These are phyloP conservation scores for Botryosphaeria agaves DNA, from an alignment of 2,329 filamentous ascomycete genomes.

Conservation along the genomic window DNA sequence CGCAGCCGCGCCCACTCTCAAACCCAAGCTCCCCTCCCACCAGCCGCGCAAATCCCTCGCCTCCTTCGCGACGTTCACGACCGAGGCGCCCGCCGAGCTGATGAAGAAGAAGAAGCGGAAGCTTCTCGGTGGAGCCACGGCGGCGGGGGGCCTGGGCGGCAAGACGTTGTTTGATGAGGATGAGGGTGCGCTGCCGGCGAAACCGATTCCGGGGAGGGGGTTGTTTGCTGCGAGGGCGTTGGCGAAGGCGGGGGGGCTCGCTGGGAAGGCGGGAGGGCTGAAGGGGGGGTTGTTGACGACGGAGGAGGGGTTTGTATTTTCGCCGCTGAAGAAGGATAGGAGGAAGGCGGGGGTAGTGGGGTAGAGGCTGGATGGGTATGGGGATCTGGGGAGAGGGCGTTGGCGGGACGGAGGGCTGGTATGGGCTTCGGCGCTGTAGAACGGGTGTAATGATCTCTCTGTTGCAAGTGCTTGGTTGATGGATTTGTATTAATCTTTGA, in stretches of 20 bases:
- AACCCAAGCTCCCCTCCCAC: constrained; percentile 17
- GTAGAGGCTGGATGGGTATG: neutral
- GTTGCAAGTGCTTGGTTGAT: neutral
- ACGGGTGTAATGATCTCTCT: no score
- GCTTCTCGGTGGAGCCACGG: constrained; percentile 5
- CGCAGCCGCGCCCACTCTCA: constrained; percentile 17
- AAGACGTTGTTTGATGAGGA: constrained; percentile 22
- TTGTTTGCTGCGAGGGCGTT: constrained; percentile 6
- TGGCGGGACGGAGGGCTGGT: no score
- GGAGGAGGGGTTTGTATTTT: constrained; percentile 18
- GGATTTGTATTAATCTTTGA: constrained; percentile 8
- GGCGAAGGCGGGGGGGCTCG: constrained; percentile 11
- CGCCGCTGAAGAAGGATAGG: constrained; percentile 16
- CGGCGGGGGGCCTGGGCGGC: constrained; percentile 14
- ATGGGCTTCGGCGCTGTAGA: no score
- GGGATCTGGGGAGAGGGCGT: no score
- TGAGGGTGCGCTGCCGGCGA: constrained; percentile 13
- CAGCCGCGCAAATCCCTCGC: constrained; percentile 28
- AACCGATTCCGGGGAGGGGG: constrained; percentile 10
- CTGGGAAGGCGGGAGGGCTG: constrained; percentile 8
- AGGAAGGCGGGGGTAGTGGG: constrained; percentile 7
- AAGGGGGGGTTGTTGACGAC: constrained; percentile 11
- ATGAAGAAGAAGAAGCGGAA: constrained; percentile 17
- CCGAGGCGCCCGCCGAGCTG: constrained; percentile 11
- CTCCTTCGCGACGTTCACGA: constrained; percentile 21